A percentile compares a stretch with the other conserved stretches of the same genome.
Conservation (phyloP, 345 rosid genomes). For the Acer yangbiense region DNA sequence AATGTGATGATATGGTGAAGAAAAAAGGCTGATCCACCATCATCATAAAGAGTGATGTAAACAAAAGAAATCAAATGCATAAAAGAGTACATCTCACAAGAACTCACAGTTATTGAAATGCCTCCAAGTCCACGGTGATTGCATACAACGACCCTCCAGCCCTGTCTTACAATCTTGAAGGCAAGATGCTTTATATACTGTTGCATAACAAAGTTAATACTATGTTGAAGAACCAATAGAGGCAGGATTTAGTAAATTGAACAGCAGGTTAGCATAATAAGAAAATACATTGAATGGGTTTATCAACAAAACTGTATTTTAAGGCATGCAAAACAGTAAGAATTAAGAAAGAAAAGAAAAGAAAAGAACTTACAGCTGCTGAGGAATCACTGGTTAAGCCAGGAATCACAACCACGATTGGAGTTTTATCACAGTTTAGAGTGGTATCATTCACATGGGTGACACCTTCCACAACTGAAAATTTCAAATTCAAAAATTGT, state of each 20-base stretch:
- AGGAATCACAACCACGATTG: constrained; percentile 50
- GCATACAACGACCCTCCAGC: constrained; percentile 44
- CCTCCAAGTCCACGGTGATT: constrained; percentile 52
- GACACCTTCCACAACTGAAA: constrained; percentile 31
- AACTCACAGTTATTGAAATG: constrained; percentile 41
- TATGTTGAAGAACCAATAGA: not conserved
- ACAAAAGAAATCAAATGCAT: constrained; percentile 1
- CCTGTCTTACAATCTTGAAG: constrained; percentile 28
- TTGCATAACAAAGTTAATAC: not conserved
- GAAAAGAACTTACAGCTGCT: constrained; percentile 38
- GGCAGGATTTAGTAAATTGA: not conserved
- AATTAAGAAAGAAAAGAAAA: not conserved
- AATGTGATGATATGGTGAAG: not conserved
- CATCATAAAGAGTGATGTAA: not conserved
- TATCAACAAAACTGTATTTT: not conserved
- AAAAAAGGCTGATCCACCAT: not conserved
- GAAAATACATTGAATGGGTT: not conserved
- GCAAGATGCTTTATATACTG: constrained; percentile 47
- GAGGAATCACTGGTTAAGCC: constrained; percentile 59
- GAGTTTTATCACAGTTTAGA: constrained; percentile 33
- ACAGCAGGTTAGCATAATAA: not conserved
- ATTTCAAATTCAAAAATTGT: constrained; percentile 9
- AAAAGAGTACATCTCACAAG: constrained; percentile 9
- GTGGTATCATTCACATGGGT: constrained; percentile 18
- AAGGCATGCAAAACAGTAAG: not conserved